Base-by-base conservation (phyloP, 2,329 filamentous ascomycete genomes). In the Didymella lethalis region DNA sequence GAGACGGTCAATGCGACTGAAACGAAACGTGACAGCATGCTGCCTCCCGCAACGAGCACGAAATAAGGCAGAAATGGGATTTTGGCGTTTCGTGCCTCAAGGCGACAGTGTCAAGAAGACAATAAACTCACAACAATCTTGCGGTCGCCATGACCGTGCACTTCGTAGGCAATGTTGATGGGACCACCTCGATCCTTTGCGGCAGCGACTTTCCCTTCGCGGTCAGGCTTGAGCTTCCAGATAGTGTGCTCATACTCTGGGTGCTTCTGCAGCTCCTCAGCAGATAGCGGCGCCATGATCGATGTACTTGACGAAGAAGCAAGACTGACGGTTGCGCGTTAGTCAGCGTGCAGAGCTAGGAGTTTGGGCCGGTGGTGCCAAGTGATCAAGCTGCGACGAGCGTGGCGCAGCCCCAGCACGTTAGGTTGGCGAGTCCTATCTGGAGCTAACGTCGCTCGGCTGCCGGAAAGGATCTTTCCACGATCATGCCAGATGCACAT, bases 131-230 rank as follows among this genome's bases (percentile, higher is more conserved):
- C 91, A 68, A 92, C 82, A 64, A 95, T 79, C 79, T 90, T 90
- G 64, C 85, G 82, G 47, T 88, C 85, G 3, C 91, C 92, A 61
- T 84, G 79, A 55, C 92, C 91, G 79, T 96, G 92, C 47, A 95
- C 81, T 77, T 95, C 90, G 83, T 91, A 96, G 52, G 86, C 83
- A 51, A 96, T 86, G 45, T 90, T 84, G 64, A 96, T 80, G 20
- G 91, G 92, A 2, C 91, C 92, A 63, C 92, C 90, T 67, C 90
- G 85, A 36, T 80, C 85, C 54, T 84, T 81, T n/a, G 89, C 92
- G 28, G 91, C 90, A 2, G 85, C 77, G 7, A 86, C 71, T 43
- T 83, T 83, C 4, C 88, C 91, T 48, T 84, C 82, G 40, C 82
- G 81, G 47, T 87, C 83, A 5, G 92, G 88, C 67, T 87, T 83